Percentiles rank a stretch among this genome's conserved stretches.
Conservation (phyloP, 164 flowering plant species). For the Saururus chinensis region DNA sequence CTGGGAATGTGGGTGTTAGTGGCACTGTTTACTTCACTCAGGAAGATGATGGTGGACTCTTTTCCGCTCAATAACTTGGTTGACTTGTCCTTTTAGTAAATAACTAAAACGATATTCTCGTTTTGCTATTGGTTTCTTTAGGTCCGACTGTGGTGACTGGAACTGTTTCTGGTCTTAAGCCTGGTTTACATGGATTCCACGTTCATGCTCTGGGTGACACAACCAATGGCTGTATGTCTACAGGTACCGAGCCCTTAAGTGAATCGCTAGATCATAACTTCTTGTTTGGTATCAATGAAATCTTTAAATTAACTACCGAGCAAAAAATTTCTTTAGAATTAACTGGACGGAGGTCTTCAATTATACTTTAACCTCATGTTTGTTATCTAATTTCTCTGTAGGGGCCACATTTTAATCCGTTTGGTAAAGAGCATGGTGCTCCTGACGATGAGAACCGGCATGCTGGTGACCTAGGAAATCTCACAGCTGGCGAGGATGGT, state of each 20-base stretch:
- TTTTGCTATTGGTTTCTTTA: conserved; percentile 10
- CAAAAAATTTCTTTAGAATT: too few species aligned
- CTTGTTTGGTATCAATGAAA: too few species aligned
- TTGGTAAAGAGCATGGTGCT: conserved; percentile 82
- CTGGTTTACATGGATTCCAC: conserved; percentile 95
- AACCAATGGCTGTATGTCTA: conserved; percentile 96
- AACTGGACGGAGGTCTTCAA: too few species aligned
- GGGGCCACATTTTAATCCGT: conserved; percentile 87
- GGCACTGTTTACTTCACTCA: conserved; percentile 71
- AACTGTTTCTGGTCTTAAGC: conserved; percentile 60
- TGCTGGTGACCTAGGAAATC: conserved; percentile 96
- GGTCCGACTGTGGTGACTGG: conserved; percentile 85
- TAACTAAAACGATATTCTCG: too few species aligned
- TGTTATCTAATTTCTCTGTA: too few species aligned
- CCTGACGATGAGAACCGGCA: conserved; percentile 87
- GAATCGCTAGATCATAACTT: too few species aligned
- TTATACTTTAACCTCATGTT: too few species aligned
- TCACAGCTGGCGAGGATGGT: conserved; percentile 87
- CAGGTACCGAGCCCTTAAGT: too few species aligned
- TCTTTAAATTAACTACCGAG: too few species aligned
- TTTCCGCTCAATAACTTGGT: too few species aligned
- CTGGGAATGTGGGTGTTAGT: conserved; percentile 55
- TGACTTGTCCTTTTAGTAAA: too few species aligned
- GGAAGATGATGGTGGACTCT: conserved; percentile 67
- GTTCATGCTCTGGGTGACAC: conserved; percentile 98